Evolutionary conservation across 2,329 filamentous ascomycete genomes (phyloP), one percentile per base, ranked within the genome.

Genomic region (Mycogone perniciosa): DNA sequence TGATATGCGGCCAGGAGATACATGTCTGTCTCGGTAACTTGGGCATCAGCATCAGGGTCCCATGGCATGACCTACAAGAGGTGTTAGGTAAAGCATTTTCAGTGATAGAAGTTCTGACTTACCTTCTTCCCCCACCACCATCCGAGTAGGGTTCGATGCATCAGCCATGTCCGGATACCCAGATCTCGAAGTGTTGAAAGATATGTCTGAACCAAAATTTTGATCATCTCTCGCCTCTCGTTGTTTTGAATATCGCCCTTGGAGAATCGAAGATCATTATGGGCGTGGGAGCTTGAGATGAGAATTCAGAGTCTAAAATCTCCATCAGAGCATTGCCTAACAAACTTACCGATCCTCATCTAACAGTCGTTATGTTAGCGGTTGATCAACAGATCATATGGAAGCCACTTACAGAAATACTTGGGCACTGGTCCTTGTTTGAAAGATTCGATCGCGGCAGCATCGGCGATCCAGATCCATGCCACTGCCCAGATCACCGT

Each of bases 61-160:
- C 86, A 89, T 0, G 86, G 86, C 64, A 90, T 77, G 55, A 86
- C 77, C 76, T 85, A 20, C 20, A 20, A 20, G 20, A 20, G 20
- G 20, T 3, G 20, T 20, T 20, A 20, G 59, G 37, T 7, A 38
- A 8, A 50, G 56, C 20, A 20, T 44, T 27, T 8, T 4, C 54
- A 49, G 35, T 5, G 27, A 40, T 2, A 10, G 7, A 46, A 30
- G 11, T 20, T 31, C 44, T 43, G 33, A 10, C 59, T 62, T 63
- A 68, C 70, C 64, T 70, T 72, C 44, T 74, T 74, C 59, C 88
- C 89, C 88, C 88, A 92, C 86, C 87, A 92, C 88, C 88, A 93
- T 6, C 88, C 88, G 31, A 93, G 72, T 31, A 92, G 71, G n/a
- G 85, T 86, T n/a, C 87, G 86, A 62, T 92, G 88, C 60, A 88